A percentile compares a stretch with the other conserved stretches of the same genome.
Evolutionary conservation across 768 basidiomycete genomes (phyloP).

Genomic region (Podaxis rugospora): DNA sequence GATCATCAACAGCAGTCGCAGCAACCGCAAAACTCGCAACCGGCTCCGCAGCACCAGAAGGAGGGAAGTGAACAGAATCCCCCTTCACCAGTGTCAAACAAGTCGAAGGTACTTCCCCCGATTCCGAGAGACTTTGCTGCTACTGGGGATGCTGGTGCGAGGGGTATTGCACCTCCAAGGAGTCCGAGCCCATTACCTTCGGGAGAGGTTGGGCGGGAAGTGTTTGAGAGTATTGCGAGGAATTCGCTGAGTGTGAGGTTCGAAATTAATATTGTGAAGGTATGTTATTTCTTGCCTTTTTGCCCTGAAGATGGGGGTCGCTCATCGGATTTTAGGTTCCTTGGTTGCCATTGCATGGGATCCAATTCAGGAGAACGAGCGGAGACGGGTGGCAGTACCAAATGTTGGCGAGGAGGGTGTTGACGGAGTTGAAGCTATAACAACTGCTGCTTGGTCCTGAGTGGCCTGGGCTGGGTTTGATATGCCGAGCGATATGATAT

Average conservation of each 20-base stretch:
- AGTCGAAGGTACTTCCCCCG: conserved; percentile 67
- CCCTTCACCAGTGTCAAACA: conserved; percentile 37
- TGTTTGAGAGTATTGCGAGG: conserved; percentile 70
- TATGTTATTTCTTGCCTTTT: conserved; percentile 23
- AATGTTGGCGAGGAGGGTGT: conserved; percentile 84
- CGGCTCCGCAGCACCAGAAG: not conserved
- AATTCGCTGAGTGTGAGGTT: conserved; percentile 88
- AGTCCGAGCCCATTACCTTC: conserved; percentile 55
- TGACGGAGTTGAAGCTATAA: conserved; percentile 83
- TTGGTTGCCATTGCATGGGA: conserved; percentile 88
- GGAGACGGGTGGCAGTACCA: conserved; percentile 98
- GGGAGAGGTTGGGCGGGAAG: conserved; percentile 60
- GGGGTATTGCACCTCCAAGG: conserved; percentile 29
- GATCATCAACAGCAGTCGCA: conserved; percentile 16
- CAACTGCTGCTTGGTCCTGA: not conserved
- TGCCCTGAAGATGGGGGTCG: not conserved
- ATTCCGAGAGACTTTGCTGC: conserved; percentile 68
- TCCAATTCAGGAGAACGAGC: conserved; percentile 87
- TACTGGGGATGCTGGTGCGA: conserved; percentile 12
- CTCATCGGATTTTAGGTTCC: conserved; percentile 58
- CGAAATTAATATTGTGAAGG: conserved; percentile 97
- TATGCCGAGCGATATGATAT: not conserved
- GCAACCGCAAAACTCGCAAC: conserved; percentile 17
- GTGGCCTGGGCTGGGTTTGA: no score
- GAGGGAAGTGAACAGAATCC: conserved; percentile 17